These are phyloP conservation scores for Leccinum longicurvipes DNA, from an alignment of 768 basidiomycete species.

Conservation along the genomic window DNA sequence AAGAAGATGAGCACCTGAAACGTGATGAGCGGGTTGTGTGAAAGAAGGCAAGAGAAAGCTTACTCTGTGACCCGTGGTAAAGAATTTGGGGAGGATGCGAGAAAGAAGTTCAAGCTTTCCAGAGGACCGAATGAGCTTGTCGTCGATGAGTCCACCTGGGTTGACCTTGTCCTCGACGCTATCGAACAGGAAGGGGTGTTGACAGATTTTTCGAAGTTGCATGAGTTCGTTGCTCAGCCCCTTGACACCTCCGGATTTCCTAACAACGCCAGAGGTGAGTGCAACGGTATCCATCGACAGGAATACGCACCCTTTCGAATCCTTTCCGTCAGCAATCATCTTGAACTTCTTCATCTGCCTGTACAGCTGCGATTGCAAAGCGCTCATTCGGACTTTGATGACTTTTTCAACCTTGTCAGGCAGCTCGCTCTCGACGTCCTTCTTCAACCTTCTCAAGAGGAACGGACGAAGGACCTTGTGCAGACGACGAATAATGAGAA, in stretches of 20 bases:
- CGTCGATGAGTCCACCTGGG: constrained; percentile 75
- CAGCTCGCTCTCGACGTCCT: constrained; percentile 93
- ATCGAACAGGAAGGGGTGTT: constrained; percentile 95
- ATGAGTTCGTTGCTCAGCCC: constrained; percentile 93
- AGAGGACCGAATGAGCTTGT: constrained; percentile 78
- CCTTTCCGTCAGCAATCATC: constrained; percentile 86
- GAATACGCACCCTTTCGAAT: constrained; percentile 61
- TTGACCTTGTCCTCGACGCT: constrained; percentile 94
- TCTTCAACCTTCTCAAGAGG: constrained; percentile 88
- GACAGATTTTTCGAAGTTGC: constrained; percentile 97
- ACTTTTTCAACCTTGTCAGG: constrained; percentile 98
- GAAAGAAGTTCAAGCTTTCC: constrained; percentile 94
- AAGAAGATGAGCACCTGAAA: constrained; percentile 96
- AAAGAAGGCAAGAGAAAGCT: constrained; percentile 11
- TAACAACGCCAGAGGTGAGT: constrained; percentile 25
- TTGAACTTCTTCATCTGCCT: constrained; percentile 99
- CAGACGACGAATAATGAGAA: constrained; percentile 93
- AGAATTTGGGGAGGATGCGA: constrained; percentile 93
- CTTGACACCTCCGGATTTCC: constrained; percentile 76
- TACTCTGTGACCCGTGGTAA: constrained; percentile 86
- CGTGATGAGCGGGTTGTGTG: background rate
- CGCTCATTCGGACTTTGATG: constrained; percentile 94
- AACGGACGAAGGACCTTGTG: constrained; percentile 96
- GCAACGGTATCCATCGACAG: background rate
- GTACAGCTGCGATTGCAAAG: constrained; percentile 87